Evolutionary conservation across 106 monocot genomes (phyloP).

Genomic region (Vanilla planifolia): DNA sequence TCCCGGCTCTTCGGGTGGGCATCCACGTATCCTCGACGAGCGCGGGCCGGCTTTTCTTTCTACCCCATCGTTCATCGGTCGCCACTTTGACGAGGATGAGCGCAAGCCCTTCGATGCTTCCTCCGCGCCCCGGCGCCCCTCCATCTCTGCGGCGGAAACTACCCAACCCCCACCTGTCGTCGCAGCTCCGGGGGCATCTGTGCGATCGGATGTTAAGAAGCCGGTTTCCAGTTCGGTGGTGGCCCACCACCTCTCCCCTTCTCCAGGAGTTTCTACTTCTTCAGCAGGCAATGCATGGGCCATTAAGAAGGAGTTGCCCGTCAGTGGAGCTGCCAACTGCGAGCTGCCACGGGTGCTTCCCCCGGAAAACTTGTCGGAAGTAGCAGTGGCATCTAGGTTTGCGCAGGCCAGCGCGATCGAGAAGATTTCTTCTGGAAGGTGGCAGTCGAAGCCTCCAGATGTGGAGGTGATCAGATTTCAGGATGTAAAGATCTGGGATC

Average conservation of each 20-base stretch:
- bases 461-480: slow-evolving; percentile 27
- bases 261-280: neutral
- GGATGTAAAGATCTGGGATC: slow-evolving; percentile 11
- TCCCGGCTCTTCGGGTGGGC: slow-evolving; percentile 39
- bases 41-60: slow-evolving; percentile 41
- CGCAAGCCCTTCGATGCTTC: slow-evolving; percentile 87
- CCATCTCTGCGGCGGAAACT: neutral
- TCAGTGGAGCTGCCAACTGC: neutral
- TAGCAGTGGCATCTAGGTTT: slow-evolving; percentile 42
- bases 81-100: slow-evolving; percentile 98
- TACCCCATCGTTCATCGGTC: slow-evolving; percentile 36
- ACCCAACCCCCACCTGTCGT: neutral
- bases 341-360: neutral
- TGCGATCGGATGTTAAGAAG: slow-evolving; percentile 12
- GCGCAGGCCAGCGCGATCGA: slow-evolving; percentile 93
- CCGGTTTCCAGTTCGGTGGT: slow-evolving; percentile 22
- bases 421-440: slow-evolving; percentile 75
- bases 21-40: slow-evolving; percentile 18
- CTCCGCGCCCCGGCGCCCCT: slow-evolving; percentile 22
- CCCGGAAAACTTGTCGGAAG: neutral
- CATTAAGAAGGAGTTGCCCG: slow-evolving; percentile 37
- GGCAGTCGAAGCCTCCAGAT: slow-evolving; percentile 52
- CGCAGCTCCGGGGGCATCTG: slow-evolving; percentile 3
- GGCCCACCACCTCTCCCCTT: slow-evolving; percentile 3
- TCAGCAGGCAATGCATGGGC: slow-evolving; percentile 37